Conservation (phyloP, 192 early-diverging fungal species). For the Coemansia sp. region DNA sequence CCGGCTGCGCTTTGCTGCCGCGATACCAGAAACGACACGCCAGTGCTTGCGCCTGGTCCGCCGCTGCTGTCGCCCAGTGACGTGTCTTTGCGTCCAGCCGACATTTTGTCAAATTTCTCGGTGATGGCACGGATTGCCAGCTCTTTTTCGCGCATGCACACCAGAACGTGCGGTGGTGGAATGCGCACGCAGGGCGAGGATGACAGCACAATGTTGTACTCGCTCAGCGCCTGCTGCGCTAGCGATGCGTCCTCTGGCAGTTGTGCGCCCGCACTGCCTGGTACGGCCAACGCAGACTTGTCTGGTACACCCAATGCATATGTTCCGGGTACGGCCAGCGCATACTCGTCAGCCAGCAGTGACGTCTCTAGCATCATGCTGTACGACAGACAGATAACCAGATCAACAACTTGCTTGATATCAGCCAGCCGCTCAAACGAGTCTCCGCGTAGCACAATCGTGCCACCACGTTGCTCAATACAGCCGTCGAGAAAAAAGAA, state of each 20-base stretch:
- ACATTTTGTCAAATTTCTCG: constrained; percentile 33
- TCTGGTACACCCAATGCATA: constrained; percentile 14
- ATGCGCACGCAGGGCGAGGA: constrained; percentile 86
- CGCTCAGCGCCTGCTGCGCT: constrained; percentile 59
- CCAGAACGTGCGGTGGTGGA: constrained; percentile 80
- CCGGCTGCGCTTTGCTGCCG: constrained; percentile 53
- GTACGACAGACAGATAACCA: constrained; percentile 85
- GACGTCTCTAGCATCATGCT: constrained; percentile 85
- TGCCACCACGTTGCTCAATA: constrained; percentile 74
- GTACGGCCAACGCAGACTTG: too few species aligned
- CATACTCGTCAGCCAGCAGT: constrained; percentile 77
- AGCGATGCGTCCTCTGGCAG: constrained; percentile 18
- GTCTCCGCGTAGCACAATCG: constrained; percentile 87
- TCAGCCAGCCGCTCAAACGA: constrained; percentile 61
- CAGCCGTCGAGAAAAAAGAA: constrained; percentile 91
- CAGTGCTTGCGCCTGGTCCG: constrained; percentile 13
- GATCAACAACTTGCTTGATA: constrained; percentile 79
- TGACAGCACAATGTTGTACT: constrained; percentile 73
- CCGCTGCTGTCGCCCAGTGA: constrained; percentile 1
- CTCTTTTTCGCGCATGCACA: constrained; percentile 63
- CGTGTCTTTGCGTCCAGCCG: constrained; percentile 16
- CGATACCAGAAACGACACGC: constrained; percentile 49
- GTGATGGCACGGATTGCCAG: constrained; percentile 35
- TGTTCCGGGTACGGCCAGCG: constrained; percentile 51
- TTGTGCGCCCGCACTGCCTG: neutral